Conservation (phyloP, 192 early-diverging fungal species). For the Backusella macrospora region DNA sequence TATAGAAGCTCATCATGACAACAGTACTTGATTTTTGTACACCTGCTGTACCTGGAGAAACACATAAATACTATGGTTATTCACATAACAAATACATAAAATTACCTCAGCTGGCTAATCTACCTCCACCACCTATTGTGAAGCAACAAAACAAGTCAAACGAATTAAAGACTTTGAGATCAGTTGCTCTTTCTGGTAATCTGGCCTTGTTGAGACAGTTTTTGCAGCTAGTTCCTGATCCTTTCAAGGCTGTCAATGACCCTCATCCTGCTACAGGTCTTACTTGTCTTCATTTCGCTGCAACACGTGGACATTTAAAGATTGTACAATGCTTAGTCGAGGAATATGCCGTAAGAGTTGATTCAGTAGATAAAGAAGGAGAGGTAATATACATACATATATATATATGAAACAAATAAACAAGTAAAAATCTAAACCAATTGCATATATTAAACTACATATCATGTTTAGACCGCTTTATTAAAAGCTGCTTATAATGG, state of each 20-base stretch:
- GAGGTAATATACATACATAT: conserved; percentile 51
- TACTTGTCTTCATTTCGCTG: conserved; percentile 64
- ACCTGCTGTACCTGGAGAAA: conserved; percentile 60
- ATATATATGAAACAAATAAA: not conserved
- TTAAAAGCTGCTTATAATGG: conserved; percentile 74
- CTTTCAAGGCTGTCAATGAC: conserved; percentile 50
- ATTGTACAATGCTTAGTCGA: conserved; percentile 61
- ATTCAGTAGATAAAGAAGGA: conserved; percentile 65
- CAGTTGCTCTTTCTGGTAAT: conserved; percentile 38
- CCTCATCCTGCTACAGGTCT: conserved; percentile 56
- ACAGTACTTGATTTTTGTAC: conserved; percentile 50
- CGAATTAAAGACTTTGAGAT: conserved; percentile 24
- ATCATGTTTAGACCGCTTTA: conserved; percentile 63
- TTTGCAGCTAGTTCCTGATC: conserved; percentile 38
- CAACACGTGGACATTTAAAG: conserved; percentile 58
- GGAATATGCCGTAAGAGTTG: conserved; percentile 58
- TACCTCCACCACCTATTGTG: conserved; percentile 16
- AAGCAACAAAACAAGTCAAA: conserved; percentile 12
- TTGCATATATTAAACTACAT: not conserved
- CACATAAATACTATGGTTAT: conserved; percentile 59
- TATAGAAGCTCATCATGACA: not conserved
- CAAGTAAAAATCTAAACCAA: not conserved
- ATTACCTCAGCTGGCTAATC: conserved; percentile 30
- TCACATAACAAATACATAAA: conserved; percentile 53
- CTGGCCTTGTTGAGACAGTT: conserved; percentile 45